Evolutionary conservation across 2,329 filamentous ascomycete species (phyloP).

Genomic region (Aspergillus pseudoglaucus): DNA sequence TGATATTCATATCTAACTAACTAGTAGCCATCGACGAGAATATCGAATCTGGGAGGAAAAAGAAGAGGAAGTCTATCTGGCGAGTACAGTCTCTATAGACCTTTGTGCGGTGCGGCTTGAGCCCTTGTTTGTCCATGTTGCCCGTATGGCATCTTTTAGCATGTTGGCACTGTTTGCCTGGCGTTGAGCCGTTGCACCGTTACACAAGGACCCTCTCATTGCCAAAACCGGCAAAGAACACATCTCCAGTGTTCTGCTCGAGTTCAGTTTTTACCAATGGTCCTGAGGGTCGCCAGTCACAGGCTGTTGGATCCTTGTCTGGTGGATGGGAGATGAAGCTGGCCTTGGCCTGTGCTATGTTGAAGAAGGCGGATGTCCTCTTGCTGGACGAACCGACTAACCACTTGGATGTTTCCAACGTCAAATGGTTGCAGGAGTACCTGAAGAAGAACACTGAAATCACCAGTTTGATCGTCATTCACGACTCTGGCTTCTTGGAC

Average conservation of each 20-base stretch:
- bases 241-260: conserved; percentile 74
- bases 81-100: too few relatives aligned
- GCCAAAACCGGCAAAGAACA: conserved; percentile 70
- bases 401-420: conserved; percentile 92
- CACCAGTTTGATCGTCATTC: conserved; percentile 93
- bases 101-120: too few relatives aligned
- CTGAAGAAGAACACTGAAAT: conserved; percentile 94
- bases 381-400: conserved; percentile 98
- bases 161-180: too few relatives aligned
- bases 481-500: conserved; percentile 96
- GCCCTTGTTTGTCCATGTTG: too few relatives aligned
- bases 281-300: conserved; percentile 77
- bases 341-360: conserved; percentile 89
- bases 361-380: conserved; percentile 92
- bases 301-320: conserved; percentile 88
- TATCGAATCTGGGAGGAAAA: too few relatives aligned
- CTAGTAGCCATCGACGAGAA: too few relatives aligned
- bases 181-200: too few relatives aligned
- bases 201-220: conserved; percentile 83
- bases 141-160: too few relatives aligned
- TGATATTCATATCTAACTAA: too few relatives aligned
- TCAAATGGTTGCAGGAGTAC: conserved; percentile 93
- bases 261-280: conserved; percentile 92
- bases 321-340: conserved; percentile 99
- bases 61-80: too few relatives aligned